These are phyloP conservation scores for Ziziphus jujuba DNA, from an alignment of 306 rosid species.

Conservation along the genomic window DNA sequence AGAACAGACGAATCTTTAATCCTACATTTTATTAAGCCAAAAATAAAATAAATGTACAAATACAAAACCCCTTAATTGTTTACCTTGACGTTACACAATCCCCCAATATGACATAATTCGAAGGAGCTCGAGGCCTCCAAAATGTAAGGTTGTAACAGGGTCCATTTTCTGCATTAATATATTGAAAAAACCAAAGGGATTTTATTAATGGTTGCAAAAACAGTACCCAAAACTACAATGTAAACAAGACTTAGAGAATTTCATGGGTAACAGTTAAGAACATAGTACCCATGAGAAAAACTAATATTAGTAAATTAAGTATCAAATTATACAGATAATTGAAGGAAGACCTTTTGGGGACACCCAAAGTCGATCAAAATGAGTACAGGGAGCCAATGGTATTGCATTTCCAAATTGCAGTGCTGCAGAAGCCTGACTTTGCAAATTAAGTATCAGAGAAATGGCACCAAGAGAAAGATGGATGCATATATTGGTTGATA, in stretches of 20 bases:
- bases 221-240: slow-evolving; percentile 16
- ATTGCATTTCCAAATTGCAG: slow-evolving; percentile 72
- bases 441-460: slow-evolving; percentile 86
- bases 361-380: slow-evolving; percentile 84
- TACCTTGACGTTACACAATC: slow-evolving; percentile 97
- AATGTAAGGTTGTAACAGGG: slow-evolving; percentile 62
- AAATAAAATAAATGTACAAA: neutral
- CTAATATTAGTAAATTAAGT: neutral
- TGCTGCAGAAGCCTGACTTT: slow-evolving; percentile 80
- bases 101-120: slow-evolving; percentile 89
- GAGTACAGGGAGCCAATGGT: slow-evolving; percentile 77
- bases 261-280: slow-evolving; percentile 13
- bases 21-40: neutral
- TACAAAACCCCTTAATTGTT: neutral
- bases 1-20: neutral
- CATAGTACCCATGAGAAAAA: neutral
- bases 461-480: slow-evolving; percentile 90
- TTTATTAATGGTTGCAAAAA: slow-evolving; percentile 17
- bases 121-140: slow-evolving; percentile 96
- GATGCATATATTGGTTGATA: slow-evolving; percentile 79
- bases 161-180: slow-evolving; percentile 53
- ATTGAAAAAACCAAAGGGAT: slow-evolving; percentile 19
- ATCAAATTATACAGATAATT: slow-evolving; percentile 2
- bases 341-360: slow-evolving; percentile 69
- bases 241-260: slow-evolving; percentile 1